Conservation (phyloP, 2,329 filamentous ascomycete genomes). For the Mariannaea sp. region DNA sequence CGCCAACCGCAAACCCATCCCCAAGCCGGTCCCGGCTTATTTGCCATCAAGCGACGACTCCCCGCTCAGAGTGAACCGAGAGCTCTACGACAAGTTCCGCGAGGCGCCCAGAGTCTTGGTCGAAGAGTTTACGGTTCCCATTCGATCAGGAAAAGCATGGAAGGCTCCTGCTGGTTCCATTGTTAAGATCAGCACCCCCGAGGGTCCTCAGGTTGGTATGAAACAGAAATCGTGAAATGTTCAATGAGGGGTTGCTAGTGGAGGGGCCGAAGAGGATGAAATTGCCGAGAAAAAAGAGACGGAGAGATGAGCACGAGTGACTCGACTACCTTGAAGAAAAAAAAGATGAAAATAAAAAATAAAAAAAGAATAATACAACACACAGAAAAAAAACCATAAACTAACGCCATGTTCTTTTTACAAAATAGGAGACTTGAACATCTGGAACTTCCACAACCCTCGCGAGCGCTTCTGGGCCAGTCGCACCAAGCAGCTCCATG, state of each 20-base stretch:
- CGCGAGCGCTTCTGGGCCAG: conserved; percentile 83
- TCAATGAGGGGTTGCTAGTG: neutral
- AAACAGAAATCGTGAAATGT: neutral
- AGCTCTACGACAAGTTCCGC: conserved; percentile 66
- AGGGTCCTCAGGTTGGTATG: conserved; percentile 74
- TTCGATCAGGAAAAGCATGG: conserved; percentile 77
- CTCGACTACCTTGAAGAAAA: no score
- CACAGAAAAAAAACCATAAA: neutral
- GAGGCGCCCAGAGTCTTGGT: conserved; percentile 47
- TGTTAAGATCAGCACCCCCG: conserved; percentile 74
- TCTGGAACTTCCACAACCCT: conserved; percentile 78
- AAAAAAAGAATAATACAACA: neutral
- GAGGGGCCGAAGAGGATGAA: neutral
- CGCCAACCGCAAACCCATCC: conserved; percentile 49
- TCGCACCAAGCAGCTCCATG: conserved; percentile 78
- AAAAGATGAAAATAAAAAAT: no score
- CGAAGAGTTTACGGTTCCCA: conserved; percentile 67
- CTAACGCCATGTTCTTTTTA: conserved; percentile 6
- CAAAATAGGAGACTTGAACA: conserved; percentile 72
- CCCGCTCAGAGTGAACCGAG: conserved; percentile 49
- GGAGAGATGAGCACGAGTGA: neutral
- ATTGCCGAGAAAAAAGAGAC: neutral
- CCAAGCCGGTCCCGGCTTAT: conserved; percentile 56
- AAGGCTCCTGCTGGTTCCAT: conserved; percentile 69
- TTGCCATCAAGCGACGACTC: conserved; percentile 49